phyloP scores from a whole-genome alignment of 345 rosid genomes.

The Acer negundo region DNA sequence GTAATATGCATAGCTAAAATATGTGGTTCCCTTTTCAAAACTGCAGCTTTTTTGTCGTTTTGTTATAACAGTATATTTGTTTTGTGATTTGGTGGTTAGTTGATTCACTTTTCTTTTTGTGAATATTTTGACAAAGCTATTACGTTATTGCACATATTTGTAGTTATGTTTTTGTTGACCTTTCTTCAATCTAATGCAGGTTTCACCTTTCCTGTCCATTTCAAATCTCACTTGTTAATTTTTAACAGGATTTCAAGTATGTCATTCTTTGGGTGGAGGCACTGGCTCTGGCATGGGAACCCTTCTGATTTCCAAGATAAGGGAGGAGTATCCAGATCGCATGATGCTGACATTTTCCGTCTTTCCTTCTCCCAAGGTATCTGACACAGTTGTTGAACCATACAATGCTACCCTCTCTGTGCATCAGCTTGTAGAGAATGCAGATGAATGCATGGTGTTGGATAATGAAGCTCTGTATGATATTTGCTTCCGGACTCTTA shows the following conservation, averaged over 20 bases:
- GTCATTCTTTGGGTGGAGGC: constrained; percentile 36
- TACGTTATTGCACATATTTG: neutral
- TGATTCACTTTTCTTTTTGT: neutral
- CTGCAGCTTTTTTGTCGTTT: neutral
- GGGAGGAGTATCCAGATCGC: constrained; percentile 38
- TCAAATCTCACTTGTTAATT: neutral
- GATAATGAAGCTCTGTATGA: constrained; percentile 34
- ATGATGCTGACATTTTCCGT: constrained; percentile 37
- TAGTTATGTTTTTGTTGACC: neutral
- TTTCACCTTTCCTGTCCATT: neutral
- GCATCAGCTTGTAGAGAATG: constrained; percentile 34
- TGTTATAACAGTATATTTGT: neutral
- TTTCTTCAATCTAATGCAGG: neutral
- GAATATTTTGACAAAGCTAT: neutral
- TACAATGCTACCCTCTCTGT: constrained; percentile 35
- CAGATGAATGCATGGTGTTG: constrained; percentile 35
- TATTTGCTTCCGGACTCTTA: constrained; percentile 32
- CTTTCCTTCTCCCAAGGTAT: constrained; percentile 35
- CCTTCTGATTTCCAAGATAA: constrained; percentile 35
- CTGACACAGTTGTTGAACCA: constrained; percentile 35
- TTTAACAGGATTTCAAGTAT: constrained; percentile 32
- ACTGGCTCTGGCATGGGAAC: constrained; percentile 40
- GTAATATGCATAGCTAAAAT: neutral
- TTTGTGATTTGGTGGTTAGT: neutral
- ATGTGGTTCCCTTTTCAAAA: neutral